phyloP scores from a whole-genome alignment of 163 green algal genomes.

The Coccomyxa subellipsoidea region DNA sequence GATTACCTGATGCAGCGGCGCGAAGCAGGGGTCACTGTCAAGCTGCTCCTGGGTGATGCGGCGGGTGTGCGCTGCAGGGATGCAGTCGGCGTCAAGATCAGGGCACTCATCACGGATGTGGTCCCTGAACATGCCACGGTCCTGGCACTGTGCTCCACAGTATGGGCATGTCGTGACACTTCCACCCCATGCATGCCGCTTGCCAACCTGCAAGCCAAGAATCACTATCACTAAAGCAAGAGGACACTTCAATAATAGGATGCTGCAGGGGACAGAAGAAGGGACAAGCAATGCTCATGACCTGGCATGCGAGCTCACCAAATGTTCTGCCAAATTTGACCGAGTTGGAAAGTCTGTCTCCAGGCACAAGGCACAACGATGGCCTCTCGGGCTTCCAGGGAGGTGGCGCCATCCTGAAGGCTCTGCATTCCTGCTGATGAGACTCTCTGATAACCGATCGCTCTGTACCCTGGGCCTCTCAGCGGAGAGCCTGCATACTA shows the following conservation, averaged over 20 bases:
- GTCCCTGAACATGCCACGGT: neutral
- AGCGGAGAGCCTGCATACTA: neutral
- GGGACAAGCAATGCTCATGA: neutral
- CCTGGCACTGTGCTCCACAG: neutral
- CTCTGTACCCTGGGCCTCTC: neutral
- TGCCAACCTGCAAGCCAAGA: neutral
- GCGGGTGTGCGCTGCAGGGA: neutral
- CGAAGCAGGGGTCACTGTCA: slow-evolving; percentile 9
- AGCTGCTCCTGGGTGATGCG: neutral
- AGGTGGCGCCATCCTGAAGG: neutral
- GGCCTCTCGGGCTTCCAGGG: slow-evolving; percentile 50
- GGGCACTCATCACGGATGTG: slow-evolving; percentile 1
- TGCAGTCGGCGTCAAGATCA: neutral
- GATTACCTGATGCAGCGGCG: neutral
- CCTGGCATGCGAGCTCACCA: neutral
- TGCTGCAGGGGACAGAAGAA: neutral
- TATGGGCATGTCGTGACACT: neutral
- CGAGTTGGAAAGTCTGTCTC: neutral
- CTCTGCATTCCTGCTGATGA: neutral
- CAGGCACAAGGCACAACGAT: slow-evolving; percentile 24
- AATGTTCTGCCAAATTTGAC: slow-evolving; percentile 1
- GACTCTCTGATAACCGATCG: neutral
- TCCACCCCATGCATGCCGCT: neutral
- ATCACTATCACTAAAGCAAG: too few species aligned
- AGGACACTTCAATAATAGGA: too few species aligned